A percentile compares a stretch with the other conserved stretches of the same genome.
These are phyloP conservation scores for Trichophyton mentagrophytes DNA, from an alignment of 2,329 filamentous ascomycete genomes.

Conservation along the genomic window DNA sequence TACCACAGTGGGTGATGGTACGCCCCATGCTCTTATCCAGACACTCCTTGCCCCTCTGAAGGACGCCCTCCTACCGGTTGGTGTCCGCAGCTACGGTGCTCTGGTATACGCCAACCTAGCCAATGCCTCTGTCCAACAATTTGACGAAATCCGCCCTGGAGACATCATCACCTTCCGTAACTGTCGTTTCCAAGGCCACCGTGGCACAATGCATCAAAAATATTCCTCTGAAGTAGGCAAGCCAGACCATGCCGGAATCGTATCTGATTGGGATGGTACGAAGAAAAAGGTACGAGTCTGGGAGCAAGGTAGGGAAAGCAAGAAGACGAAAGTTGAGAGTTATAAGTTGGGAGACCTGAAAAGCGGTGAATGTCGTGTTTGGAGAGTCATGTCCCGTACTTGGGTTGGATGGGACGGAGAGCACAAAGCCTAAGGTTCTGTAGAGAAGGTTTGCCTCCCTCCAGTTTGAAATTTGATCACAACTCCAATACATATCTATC, in stretches of 20 bases:
- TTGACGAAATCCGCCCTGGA: conserved; percentile 84
- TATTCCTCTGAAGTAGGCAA: conserved; percentile 82
- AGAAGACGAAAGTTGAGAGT: conserved; percentile 86
- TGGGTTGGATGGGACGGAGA: conserved; percentile 78
- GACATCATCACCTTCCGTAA: conserved; percentile 91
- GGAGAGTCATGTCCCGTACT: conserved; percentile 80
- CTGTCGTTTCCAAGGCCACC: conserved; percentile 86
- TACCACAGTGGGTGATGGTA: conserved; percentile 70
- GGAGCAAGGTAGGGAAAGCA: conserved; percentile 89
- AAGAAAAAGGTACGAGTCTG: conserved; percentile 95
- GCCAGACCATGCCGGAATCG: conserved; percentile 75
- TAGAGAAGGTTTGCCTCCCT: background rate
- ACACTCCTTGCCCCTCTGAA: conserved; percentile 63
- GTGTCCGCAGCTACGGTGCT: conserved; percentile 80
- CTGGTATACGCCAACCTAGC: conserved; percentile 89
- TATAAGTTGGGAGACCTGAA: conserved; percentile 85
- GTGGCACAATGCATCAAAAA: conserved; percentile 88
- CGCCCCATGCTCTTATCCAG: conserved; percentile 60
- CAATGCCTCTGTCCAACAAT: conserved; percentile 79
- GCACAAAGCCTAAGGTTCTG: conserved; percentile 9
- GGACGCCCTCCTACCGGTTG: conserved; percentile 67
- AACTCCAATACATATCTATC: background rate
- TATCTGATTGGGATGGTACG: conserved; percentile 94
- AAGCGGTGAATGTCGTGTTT: conserved; percentile 92
- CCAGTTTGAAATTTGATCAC: background rate